phyloP scores from a whole-genome alignment of 257 asterid genomes.

The Petrea volubilis region DNA sequence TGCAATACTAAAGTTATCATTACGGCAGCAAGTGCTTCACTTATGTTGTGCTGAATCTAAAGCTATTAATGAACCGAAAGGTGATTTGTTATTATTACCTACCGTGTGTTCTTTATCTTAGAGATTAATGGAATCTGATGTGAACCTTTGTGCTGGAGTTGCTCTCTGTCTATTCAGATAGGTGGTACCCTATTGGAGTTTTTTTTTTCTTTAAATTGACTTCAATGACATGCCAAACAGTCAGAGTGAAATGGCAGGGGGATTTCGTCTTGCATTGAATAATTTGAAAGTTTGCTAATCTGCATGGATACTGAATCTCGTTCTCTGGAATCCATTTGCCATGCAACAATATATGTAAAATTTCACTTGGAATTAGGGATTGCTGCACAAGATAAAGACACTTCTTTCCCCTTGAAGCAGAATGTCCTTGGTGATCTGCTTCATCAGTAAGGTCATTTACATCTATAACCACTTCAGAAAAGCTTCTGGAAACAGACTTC shows the following conservation, averaged over 20 bases:
- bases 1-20: constrained; percentile 71
- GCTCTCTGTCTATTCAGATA: not conserved
- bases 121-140: constrained; percentile 3
- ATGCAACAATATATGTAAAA: not conserved
- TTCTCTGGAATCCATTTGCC: not conserved
- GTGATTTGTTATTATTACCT: constrained; percentile 38
- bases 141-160: constrained; percentile 3
- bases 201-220: no score
- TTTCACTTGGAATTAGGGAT: not conserved
- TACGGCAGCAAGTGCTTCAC: constrained; percentile 81
- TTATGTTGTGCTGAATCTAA: constrained; percentile 86
- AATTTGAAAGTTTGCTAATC: not conserved
- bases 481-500: not conserved
- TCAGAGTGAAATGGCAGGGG: constrained; percentile 2
- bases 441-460: not conserved
- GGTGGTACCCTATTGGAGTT: not conserved
- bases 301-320: not conserved
- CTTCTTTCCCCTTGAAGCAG: not conserved
- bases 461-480: not conserved
- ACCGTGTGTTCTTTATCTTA: not conserved
- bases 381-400: not conserved
- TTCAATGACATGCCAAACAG: not conserved
- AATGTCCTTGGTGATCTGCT: not conserved
- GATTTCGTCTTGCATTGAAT: not conserved
- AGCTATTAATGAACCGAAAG: constrained; percentile 92